Evolutionary conservation across 768 basidiomycete species (phyloP).

Genomic region (Tephrocybe sp.): DNA sequence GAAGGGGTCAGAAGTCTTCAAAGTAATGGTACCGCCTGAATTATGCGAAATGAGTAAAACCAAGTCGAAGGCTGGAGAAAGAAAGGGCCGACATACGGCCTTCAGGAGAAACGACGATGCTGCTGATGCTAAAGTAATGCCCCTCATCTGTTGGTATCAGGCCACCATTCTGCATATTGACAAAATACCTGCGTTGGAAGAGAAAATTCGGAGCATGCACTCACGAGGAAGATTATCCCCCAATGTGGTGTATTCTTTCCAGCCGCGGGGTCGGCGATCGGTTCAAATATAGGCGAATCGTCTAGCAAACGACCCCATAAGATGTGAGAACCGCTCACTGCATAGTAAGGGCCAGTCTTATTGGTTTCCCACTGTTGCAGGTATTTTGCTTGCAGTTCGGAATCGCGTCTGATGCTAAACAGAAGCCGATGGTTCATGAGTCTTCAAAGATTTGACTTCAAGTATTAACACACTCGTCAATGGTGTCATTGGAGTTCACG

Average conservation of each 20-base stretch:
- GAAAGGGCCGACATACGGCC: conserved; percentile 2
- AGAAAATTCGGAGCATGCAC: conserved; percentile 8
- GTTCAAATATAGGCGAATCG: conserved; percentile 20
- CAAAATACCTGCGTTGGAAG: background rate
- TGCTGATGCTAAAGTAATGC: background rate
- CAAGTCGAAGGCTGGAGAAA: background rate
- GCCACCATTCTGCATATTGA: conserved; percentile 7
- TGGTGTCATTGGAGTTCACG: conserved; percentile 31
- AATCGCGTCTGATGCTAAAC: conserved; percentile 11
- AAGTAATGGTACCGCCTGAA: conserved; percentile 21
- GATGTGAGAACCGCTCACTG: conserved; percentile 21
- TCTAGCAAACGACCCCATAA: conserved; percentile 26
- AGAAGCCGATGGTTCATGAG: too few species aligned
- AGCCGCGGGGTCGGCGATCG: conserved; percentile 26
- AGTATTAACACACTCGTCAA: background rate
- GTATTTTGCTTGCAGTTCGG: conserved; percentile 18
- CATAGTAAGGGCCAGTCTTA: conserved; percentile 28
- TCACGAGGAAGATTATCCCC: conserved; percentile 26
- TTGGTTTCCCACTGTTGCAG: conserved; percentile 27
- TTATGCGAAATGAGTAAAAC: background rate
- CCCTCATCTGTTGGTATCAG: background rate
- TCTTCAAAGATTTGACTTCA: too few species aligned
- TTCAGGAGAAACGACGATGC: conserved; percentile 5
- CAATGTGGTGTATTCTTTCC: conserved; percentile 32
- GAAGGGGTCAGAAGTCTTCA: conserved; percentile 40